Evolutionary conservation across 805 yeast species (phyloP).

Genomic region (Kluyveromyces aestuarii): DNA sequence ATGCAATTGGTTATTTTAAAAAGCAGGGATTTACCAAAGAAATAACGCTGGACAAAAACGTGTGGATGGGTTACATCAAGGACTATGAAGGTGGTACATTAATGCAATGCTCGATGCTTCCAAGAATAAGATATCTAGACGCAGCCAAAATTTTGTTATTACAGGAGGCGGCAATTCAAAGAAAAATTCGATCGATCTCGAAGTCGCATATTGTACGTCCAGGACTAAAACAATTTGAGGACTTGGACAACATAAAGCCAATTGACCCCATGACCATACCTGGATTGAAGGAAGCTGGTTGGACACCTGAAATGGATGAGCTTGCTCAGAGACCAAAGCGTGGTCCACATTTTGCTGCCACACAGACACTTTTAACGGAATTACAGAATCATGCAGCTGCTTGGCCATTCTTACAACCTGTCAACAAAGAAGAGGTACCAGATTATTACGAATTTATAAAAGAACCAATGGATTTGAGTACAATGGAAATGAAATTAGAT

Average conservation of each 20-base stretch:
- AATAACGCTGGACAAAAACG: constrained; percentile 69
- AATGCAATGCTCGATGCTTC: constrained; percentile 95
- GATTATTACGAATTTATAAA: constrained; percentile 94
- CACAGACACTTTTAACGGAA: constrained; percentile 83
- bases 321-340: constrained; percentile 90
- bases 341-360: constrained; percentile 88
- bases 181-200: constrained; percentile 72
- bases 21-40: constrained; percentile 98
- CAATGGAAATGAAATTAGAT: constrained; percentile 90
- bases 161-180: constrained; percentile 85
- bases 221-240: constrained; percentile 67
- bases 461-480: constrained; percentile 95
- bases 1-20: constrained; percentile 97
- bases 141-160: constrained; percentile 74
- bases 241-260: constrained; percentile 36
- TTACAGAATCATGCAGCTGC: constrained; percentile 92
- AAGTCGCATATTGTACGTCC: constrained; percentile 73
- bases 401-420: constrained; percentile 96
- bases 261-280: constrained; percentile 83
- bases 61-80: constrained; percentile 98
- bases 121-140: constrained; percentile 80
- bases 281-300: constrained; percentile 87
- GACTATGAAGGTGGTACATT: constrained; percentile 98
- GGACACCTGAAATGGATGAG: constrained; percentile 98
- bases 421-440: constrained; percentile 85